Evolutionary conservation across 2,329 filamentous ascomycete genomes (phyloP), one percentile per base, ranked within the genome.

Genomic region (Lizonia empirigonia): DNA sequence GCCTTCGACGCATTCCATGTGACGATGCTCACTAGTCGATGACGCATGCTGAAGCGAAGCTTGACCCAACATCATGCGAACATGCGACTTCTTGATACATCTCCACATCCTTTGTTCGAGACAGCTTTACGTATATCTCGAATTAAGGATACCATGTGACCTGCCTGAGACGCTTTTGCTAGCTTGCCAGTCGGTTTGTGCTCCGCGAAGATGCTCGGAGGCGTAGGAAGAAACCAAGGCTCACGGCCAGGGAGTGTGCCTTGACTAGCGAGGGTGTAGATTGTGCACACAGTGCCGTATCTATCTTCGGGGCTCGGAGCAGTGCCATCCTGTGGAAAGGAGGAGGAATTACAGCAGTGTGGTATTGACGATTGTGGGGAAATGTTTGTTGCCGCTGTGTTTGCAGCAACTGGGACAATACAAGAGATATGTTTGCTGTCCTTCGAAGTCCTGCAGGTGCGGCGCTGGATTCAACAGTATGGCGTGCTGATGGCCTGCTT

Each of bases 1-100:
- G 16, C 10, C 4, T 12, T 35, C 4, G 18, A 23, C 6, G 34
- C 20, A 13, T 36, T 15, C 9, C 23, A 3, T n/a, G 10, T 10
- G 26, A 30, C 7, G 10, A 47, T 23, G 35, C 20, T 35, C 29
- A 47, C 40, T 40, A 36, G 44, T 47, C 13, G 22, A 41, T 29
- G 47, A 23, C 16, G 29, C 35, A 26, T 33, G 34, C 26, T 38
- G 39, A 52, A 47, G 49, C 42, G 49, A 46, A 15, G 24, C 33
- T 32, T 30, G 27, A 29, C 27, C 22, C 33, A 42, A 42, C 42
- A 5, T 44, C 37, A 34, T 23, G 8, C 32, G 6, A 4, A 33
- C 12, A 33, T 42, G 13, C 30, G 27, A 12, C 13, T 23, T n/a
- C 20, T 27, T 10, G 16, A 34, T 22, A 19, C 22, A 22, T 24